phyloP scores from a whole-genome alignment of 257 asterid species.

The Nicotiana knightiana region DNA sequence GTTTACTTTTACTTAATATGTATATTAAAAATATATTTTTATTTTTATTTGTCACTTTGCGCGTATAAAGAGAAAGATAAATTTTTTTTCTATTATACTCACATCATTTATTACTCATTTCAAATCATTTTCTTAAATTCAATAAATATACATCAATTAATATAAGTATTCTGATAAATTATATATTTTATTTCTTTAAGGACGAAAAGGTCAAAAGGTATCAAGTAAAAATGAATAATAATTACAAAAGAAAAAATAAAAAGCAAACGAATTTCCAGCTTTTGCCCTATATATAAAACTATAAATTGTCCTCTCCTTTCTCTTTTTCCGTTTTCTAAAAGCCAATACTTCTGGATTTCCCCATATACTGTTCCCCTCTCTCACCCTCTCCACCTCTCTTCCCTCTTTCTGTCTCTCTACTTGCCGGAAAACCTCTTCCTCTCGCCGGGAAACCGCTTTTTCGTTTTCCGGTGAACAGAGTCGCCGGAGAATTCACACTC shows the following conservation, averaged over 20 bases:
- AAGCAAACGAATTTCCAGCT: slow-evolving; percentile 4
- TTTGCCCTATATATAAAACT: slow-evolving; percentile 24
- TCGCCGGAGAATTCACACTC: slow-evolving; percentile 10
- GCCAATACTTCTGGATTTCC: slow-evolving; percentile 47
- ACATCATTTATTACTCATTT: too few relatives aligned
- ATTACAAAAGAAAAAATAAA: not conserved
- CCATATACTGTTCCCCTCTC: slow-evolving; percentile 36
- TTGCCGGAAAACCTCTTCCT: slow-evolving; percentile 41
- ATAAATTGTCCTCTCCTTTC: slow-evolving; percentile 38
- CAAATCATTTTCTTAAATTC: too few relatives aligned
- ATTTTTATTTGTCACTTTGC: too few relatives aligned
- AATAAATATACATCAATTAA: too few relatives aligned
- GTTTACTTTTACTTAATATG: too few relatives aligned
- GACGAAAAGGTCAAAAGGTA: too few relatives aligned
- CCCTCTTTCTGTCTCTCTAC: slow-evolving; percentile 26
- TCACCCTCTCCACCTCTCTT: slow-evolving; percentile 7
- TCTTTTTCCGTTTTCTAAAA: slow-evolving; percentile 56
- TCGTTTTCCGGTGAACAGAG: slow-evolving; percentile 30
- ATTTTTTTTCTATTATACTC: too few relatives aligned
- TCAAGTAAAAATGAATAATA: not conserved
- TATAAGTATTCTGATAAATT: too few relatives aligned
- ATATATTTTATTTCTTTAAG: too few relatives aligned
- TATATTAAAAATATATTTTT: too few relatives aligned
- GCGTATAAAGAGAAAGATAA: too few relatives aligned
- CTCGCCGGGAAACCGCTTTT: slow-evolving; percentile 22